Percentiles rank a stretch among this genome's conserved stretches.
phyloP scores from a whole-genome alignment of 2,329 filamentous ascomycete species.

The Fusarium torreyae region DNA sequence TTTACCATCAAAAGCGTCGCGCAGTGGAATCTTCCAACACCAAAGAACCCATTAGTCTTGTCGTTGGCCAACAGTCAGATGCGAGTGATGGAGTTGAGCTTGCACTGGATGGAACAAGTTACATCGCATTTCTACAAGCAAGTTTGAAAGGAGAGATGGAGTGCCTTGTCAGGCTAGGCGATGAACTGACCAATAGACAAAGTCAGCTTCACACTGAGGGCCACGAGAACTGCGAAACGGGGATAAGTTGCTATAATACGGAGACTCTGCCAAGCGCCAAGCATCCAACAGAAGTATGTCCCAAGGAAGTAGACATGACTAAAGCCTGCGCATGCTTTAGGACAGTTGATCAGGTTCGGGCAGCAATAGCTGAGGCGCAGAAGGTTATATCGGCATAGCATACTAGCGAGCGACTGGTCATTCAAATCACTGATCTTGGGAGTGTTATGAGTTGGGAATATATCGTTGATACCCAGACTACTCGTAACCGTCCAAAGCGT shows the following conservation, averaged over 20 bases:
- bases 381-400: slow-evolving; percentile 2
- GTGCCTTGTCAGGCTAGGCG: slow-evolving; percentile 10
- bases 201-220: slow-evolving; percentile 32
- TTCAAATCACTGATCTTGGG: too few relatives aligned
- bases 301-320: slow-evolving; percentile 35
- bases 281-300: slow-evolving; percentile 30
- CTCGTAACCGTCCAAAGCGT: too few relatives aligned
- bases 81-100: slow-evolving; percentile 11
- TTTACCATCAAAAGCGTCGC: slow-evolving; percentile 21
- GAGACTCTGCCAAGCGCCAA: slow-evolving; percentile 17
- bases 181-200: slow-evolving; percentile 18
- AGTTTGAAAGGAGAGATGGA: slow-evolving; percentile 5
- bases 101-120: slow-evolving; percentile 1
- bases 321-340: slow-evolving; percentile 32
- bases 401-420: too few relatives aligned
- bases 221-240: slow-evolving; percentile 32
- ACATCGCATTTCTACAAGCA: not conserved
- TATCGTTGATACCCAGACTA: too few relatives aligned
- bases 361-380: slow-evolving; percentile 19
- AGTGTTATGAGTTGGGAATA: too few relatives aligned
- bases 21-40: not conserved
- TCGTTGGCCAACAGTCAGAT: slow-evolving; percentile 5
- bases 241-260: slow-evolving; percentile 30
- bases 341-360: slow-evolving; percentile 28
- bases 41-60: not conserved